A percentile compares a stretch with the other conserved stretches of the same genome.
These are phyloP conservation scores for Cryptococcus hybrid DNA, from an alignment of 1,284 basidiomycete genomes.

Conservation along the genomic window DNA sequence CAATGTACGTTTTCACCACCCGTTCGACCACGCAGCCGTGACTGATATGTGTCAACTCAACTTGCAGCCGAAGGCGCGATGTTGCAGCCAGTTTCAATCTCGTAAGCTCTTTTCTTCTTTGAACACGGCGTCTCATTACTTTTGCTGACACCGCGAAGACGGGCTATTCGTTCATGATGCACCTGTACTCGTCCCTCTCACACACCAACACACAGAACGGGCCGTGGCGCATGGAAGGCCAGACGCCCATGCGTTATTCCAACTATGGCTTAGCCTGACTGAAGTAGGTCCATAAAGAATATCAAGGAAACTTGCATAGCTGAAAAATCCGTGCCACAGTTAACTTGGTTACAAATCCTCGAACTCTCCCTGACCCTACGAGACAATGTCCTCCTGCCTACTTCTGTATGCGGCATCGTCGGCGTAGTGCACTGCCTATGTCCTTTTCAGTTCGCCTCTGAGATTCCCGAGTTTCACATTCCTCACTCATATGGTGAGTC, in stretches of 20 bases:
- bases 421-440: constrained; percentile 41
- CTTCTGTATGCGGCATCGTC: constrained; percentile 41
- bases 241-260: constrained; percentile 45
- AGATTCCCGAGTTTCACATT: constrained; percentile 48
- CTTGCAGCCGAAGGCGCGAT: constrained; percentile 29
- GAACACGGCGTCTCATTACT: not conserved
- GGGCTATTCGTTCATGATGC: constrained; percentile 43
- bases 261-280: constrained; percentile 45
- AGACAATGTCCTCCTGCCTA: constrained; percentile 43
- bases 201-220: constrained; percentile 33
- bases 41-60: too few species aligned
- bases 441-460: constrained; percentile 33
- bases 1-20: not conserved
- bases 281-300: constrained; percentile 22
- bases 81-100: constrained; percentile 46
- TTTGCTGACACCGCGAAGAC: too few species aligned
- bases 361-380: constrained; percentile 33
- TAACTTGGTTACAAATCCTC: constrained; percentile 44
- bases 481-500: constrained; percentile 42
- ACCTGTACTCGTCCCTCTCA: constrained; percentile 49
- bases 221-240: constrained; percentile 19
- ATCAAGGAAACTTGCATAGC: not conserved
- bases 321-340: constrained; percentile 14
- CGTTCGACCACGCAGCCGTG: too few species aligned
- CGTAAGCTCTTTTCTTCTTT: constrained; percentile 14